A percentile compares a stretch with the other conserved stretches of the same genome.
These are phyloP conservation scores for Plicaturopsis crispa DNA, from an alignment of 768 basidiomycete genomes.

Conservation along the genomic window DNA sequence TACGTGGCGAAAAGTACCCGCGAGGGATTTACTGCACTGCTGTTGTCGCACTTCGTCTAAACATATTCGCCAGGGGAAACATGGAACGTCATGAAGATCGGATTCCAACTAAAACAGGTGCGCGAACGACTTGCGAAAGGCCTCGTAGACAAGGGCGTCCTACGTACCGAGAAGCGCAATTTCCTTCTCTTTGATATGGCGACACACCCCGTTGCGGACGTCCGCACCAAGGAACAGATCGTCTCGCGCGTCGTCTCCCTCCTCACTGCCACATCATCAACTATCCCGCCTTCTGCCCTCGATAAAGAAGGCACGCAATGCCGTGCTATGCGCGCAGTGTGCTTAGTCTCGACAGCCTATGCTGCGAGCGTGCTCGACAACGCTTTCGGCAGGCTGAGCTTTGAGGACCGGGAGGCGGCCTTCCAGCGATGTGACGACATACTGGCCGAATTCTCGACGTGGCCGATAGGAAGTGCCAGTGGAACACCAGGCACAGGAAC, in stretches of 20 bases:
- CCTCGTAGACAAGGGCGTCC: constrained; percentile 95
- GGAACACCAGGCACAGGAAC: constrained; percentile 7
- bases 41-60: neutral
- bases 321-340: constrained; percentile 72
- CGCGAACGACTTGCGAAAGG: constrained; percentile 96
- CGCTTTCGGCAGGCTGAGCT: constrained; percentile 79
- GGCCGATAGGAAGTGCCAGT: constrained; percentile 67
- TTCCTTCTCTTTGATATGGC: constrained; percentile 99
- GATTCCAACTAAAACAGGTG: constrained; percentile 97
- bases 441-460: constrained; percentile 80
- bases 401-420: constrained; percentile 90
- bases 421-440: constrained; percentile 94
- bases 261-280: constrained; percentile 75
- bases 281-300: constrained; percentile 69
- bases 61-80: constrained; percentile 68
- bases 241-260: constrained; percentile 69
- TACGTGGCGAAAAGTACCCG: no score
- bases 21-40: no score
- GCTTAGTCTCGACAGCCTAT: constrained; percentile 85
- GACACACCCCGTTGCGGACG: constrained; percentile 94
- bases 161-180: constrained; percentile 98
- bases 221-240: constrained; percentile 82
- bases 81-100: constrained; percentile 99
- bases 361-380: constrained; percentile 95
- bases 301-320: constrained; percentile 76